These are phyloP conservation scores for Cicer pinnatifidum DNA, from an alignment of 306 rosid genomes.

Conservation along the genomic window DNA sequence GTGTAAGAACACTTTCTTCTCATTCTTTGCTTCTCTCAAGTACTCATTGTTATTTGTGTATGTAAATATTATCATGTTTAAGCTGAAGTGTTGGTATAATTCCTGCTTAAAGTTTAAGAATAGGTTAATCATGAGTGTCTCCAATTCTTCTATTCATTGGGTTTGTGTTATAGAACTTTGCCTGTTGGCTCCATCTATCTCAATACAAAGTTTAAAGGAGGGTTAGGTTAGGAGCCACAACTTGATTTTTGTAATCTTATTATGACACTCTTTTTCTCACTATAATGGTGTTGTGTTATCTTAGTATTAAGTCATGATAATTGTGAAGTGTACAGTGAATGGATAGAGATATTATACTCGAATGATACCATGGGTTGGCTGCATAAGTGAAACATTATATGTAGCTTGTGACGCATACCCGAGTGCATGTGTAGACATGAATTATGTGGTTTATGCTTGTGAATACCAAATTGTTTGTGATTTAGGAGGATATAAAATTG, in stretches of 20 bases:
- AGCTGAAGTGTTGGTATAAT: constrained; percentile 32
- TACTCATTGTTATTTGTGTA: constrained; percentile 8
- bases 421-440: constrained; percentile 15
- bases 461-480: constrained; percentile 16
- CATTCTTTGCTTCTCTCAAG: constrained; percentile 17
- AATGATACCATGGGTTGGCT: background rate
- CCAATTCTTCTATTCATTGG: constrained; percentile 14
- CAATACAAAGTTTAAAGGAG: background rate
- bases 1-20: constrained; percentile 67
- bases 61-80: constrained; percentile 12
- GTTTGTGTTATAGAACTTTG: constrained; percentile 2
- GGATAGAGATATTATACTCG: constrained; percentile 11
- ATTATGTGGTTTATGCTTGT: constrained; percentile 11
- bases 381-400: constrained; percentile 19
- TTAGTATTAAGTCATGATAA: background rate
- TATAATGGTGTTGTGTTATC: background rate
- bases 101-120: constrained; percentile 31
- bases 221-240: constrained; percentile 12
- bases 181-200: constrained; percentile 23
- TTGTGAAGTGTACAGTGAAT: background rate
- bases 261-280: background rate
- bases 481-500: background rate
- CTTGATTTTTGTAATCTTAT: constrained; percentile 23
- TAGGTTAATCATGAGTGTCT: background rate
- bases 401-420: constrained; percentile 9